Base-by-base conservation (phyloP, 176 grass and related monocot genomes). In the Raddia guianensis region DNA sequence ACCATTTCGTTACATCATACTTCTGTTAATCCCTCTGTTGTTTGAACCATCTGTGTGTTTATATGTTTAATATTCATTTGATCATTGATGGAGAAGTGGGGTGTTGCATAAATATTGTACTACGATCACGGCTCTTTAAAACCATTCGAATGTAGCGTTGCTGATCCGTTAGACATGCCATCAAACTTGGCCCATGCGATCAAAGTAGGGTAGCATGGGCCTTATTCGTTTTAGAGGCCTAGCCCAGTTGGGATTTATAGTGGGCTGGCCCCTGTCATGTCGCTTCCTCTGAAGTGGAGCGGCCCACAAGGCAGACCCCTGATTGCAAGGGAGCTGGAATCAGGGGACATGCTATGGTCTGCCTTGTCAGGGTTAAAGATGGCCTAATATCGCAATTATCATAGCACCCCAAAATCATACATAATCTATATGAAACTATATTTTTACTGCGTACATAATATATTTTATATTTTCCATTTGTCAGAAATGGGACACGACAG, bases 191-290 rank as follows among this genome's bases (percentile, higher is more conserved):
- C 12, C 9, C 5, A 45, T 1, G 27, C 27, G 27, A 27, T 27
- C 27, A 27, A 27, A 27, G 27, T 27, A 27, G 27, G 27, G 27
- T 76, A 6, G 33, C 18, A 63, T 62, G 20, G 42, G 19, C 7
- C 18, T 0, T 1, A 12, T 1, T 44, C 6, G 35, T 40, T 44
- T 63, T 77, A 2, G 16, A 27, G 16, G 44, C 43, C 13, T 27
- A 12, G 5, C 15, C 2, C 16, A 12, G 3, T 7, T 33, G 13
- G 19, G 21, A 1, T 13, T 19, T 6, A 14, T 14, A 13, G 7
- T 85, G 59, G 59, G 58, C 15, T 57, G 21, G 76, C 21, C 40
- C 49, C 49, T 66, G 5, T 65, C 51, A 21, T 86, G 9, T 53
- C 62, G 43, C 8, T 63, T 9, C 19, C 35, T 83, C 49, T 37